These are phyloP conservation scores for Xerocomus spinulosus DNA, from an alignment of 768 basidiomycete genomes.

Conservation along the genomic window DNA sequence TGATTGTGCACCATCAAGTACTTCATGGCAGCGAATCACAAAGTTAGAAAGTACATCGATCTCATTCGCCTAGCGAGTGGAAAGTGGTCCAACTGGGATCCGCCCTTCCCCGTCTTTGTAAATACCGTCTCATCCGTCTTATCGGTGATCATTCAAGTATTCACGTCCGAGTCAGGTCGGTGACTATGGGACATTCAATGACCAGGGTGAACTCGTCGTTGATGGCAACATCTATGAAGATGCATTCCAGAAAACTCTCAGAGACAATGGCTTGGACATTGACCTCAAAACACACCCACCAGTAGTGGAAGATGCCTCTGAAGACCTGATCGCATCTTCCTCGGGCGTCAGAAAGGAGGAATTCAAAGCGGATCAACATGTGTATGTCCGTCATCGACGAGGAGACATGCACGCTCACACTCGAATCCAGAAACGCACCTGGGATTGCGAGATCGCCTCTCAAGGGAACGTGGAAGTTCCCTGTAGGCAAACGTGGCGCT, in stretches of 20 bases:
- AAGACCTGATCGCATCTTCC: conserved; percentile 15
- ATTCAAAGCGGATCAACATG: conserved; percentile 1
- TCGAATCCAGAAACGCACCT: background rate
- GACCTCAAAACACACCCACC: conserved; percentile 5
- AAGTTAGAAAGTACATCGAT: conserved; percentile 27
- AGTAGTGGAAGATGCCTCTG: conserved; percentile 2
- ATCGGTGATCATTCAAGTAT: background rate
- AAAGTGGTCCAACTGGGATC: conserved; percentile 32
- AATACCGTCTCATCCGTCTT: background rate
- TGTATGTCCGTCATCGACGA: background rate
- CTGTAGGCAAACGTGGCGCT: conserved; percentile 21
- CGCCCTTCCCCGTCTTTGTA: conserved; percentile 23
- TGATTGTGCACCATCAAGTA: background rate
- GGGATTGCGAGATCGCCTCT: conserved; percentile 21
- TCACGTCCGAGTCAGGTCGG: conserved; percentile 19
- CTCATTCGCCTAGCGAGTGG: conserved; percentile 24
- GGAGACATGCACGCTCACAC: background rate
- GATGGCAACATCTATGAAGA: conserved; percentile 27
- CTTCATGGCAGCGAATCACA: conserved; percentile 3
- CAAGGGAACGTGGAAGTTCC: conserved; percentile 29
- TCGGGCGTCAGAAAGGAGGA: conserved; percentile 13
- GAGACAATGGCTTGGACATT: background rate
- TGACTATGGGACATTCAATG: conserved; percentile 27
- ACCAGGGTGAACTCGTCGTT: conserved; percentile 3
- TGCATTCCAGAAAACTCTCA: conserved; percentile 3